Conservation (phyloP, 768 basidiomycete genomes). For the Lyophyllum shimeji region DNA sequence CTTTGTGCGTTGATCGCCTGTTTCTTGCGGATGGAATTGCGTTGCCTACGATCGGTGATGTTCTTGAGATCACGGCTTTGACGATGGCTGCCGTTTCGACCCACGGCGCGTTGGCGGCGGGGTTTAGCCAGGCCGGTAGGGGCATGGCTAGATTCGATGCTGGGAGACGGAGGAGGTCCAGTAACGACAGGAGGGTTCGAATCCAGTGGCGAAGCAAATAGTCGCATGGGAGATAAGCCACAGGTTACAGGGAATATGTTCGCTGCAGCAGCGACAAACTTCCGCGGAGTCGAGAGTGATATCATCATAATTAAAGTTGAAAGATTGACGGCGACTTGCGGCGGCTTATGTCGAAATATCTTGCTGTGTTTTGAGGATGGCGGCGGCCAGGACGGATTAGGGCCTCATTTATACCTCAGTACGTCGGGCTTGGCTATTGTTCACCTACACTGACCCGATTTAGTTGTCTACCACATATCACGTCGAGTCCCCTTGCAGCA, state of each 20-base stretch:
- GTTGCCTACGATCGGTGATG: not conserved
- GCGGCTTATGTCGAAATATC: not conserved
- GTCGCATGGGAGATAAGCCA: slow-evolving; percentile 5
- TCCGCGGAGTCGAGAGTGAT: slow-evolving; percentile 9
- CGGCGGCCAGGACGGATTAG: not conserved
- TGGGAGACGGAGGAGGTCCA: not conserved
- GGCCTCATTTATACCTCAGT: not conserved
- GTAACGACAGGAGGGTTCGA: not conserved
- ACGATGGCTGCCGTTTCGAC: slow-evolving; percentile 6
- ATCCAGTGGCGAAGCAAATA: slow-evolving; percentile 1
- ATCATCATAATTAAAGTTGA: not conserved
- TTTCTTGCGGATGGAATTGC: slow-evolving; percentile 4
- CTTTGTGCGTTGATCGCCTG: slow-evolving; percentile 2
- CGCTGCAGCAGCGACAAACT: slow-evolving; percentile 8
- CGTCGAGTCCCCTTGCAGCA: not conserved
- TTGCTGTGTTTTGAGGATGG: not conserved
- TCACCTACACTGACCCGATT: not conserved
- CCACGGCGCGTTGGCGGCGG: slow-evolving; percentile 1
- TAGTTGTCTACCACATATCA: not conserved
- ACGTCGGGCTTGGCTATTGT: not conserved
- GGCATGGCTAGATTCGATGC: not conserved
- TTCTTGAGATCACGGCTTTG: slow-evolving; percentile 2
- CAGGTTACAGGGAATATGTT: slow-evolving; percentile 4
- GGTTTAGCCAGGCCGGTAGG: not conserved
- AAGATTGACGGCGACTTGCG: not conserved